Conservation (phyloP, 441 rosid genomes). For the Syzygium malaccense region DNA sequence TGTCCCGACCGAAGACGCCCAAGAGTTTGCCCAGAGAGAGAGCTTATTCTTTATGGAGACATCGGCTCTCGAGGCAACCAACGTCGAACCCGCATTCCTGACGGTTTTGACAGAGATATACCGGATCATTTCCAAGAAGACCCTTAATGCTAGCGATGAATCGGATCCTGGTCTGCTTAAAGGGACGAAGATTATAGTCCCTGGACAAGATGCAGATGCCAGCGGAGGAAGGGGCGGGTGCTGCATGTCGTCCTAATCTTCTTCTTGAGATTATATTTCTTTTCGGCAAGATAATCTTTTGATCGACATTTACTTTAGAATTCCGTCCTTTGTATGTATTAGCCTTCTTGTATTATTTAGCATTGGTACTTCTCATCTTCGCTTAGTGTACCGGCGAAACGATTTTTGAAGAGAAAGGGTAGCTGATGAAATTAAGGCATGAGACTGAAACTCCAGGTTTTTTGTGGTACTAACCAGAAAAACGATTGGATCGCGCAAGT, state of each 20-base stretch:
- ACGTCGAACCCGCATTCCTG: constrained; percentile 43
- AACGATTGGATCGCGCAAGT: neutral
- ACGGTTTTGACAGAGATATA: constrained; percentile 62
- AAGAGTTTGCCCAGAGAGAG: constrained; percentile 50
- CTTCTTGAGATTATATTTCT: neutral
- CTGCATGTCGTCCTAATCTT: constrained; percentile 27
- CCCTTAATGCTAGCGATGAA: constrained; percentile 40
- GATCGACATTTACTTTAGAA: neutral
- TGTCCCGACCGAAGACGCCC: constrained; percentile 49
- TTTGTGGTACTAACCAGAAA: neutral
- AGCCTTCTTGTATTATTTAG: neutral
- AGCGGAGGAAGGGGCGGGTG: constrained; percentile 35
- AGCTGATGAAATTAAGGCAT: neutral
- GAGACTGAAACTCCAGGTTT: neutral
- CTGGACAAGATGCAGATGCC: constrained; percentile 17
- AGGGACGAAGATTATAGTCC: constrained; percentile 65
- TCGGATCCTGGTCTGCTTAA: constrained; percentile 37
- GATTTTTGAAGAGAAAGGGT: neutral
- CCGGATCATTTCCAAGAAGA: constrained; percentile 58
- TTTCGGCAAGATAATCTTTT: neutral
- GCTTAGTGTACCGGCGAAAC: neutral
- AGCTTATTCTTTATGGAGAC: constrained; percentile 58
- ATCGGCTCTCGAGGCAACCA: constrained; percentile 47
- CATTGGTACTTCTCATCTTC: neutral
- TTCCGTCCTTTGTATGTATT: neutral